Evolutionary conservation across 192 early-diverging fungal genomes (phyloP).

Genomic region (Geosiphon pyriformis): DNA sequence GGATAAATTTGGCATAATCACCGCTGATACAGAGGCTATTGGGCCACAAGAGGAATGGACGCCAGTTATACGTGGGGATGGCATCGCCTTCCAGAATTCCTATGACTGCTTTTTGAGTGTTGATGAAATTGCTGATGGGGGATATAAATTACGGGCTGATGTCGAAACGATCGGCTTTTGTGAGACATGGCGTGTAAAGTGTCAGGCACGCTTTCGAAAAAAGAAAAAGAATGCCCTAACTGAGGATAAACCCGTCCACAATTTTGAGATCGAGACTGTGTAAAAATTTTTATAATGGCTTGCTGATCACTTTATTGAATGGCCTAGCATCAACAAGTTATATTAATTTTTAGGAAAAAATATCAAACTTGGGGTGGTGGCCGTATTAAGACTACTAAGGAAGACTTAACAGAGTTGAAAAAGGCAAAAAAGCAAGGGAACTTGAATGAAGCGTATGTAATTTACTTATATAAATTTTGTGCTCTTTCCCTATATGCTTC

Average conservation of each 20-base stretch:
- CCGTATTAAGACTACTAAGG: slow-evolving; percentile 46
- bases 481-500: too few relatives aligned
- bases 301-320: neutral
- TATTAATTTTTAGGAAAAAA: slow-evolving; percentile 48
- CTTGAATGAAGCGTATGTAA: slow-evolving; percentile 55
- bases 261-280: slow-evolving; percentile 65
- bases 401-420: slow-evolving; percentile 49
- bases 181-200: slow-evolving; percentile 65
- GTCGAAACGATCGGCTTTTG: slow-evolving; percentile 63
- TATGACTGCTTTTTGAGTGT: slow-evolving; percentile 64
- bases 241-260: slow-evolving; percentile 43
- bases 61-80: slow-evolving; percentile 45
- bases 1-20: slow-evolving; percentile 78
- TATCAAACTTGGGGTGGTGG: slow-evolving; percentile 73
- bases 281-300: slow-evolving; percentile 26
- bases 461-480: too few relatives aligned
- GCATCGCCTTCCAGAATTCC: slow-evolving; percentile 56
- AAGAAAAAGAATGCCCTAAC: slow-evolving; percentile 45
- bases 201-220: slow-evolving; percentile 63
- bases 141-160: slow-evolving; percentile 61
- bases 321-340: neutral
- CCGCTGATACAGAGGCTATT: slow-evolving; percentile 65
- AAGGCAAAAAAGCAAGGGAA: slow-evolving; percentile 66
- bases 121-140: slow-evolving; percentile 50
- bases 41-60: slow-evolving; percentile 79